These are phyloP conservation scores for Aspergillus nanangensis DNA, from an alignment of 495 filamentous ascomycete species.

Conservation along the genomic window DNA sequence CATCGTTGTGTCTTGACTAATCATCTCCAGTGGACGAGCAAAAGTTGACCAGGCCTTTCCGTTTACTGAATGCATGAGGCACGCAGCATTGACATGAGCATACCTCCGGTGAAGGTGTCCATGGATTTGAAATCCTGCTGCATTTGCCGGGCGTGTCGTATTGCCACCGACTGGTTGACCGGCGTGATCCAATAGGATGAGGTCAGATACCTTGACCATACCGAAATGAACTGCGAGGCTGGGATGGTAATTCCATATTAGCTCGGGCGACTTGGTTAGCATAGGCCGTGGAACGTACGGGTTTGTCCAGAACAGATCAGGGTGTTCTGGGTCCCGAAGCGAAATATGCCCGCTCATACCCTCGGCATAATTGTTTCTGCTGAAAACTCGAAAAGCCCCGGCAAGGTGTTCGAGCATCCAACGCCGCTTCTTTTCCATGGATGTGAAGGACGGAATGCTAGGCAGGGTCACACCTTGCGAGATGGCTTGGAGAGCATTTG, in stretches of 20 bases:
- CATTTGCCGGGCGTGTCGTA: conserved; percentile 34
- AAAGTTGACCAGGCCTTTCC: conserved; percentile 23
- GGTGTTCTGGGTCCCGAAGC: conserved; percentile 26
- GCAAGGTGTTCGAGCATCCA: conserved; percentile 51
- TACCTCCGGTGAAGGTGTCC: conserved; percentile 14
- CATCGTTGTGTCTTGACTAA: conserved; percentile 45
- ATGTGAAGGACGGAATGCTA: conserved; percentile 30
- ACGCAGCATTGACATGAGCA: conserved; percentile 26
- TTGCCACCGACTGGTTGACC: conserved; percentile 35
- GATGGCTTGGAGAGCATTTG: conserved; percentile 6
- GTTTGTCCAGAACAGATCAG: conserved; percentile 18
- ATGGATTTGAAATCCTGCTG: conserved; percentile 56
- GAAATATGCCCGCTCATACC: conserved; percentile 31
- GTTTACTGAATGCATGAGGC: conserved; percentile 21
- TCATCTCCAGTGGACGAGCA: conserved; percentile 24
- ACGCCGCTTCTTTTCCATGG: conserved; percentile 32
- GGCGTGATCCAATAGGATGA: conserved; percentile 20
- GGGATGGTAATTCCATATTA: background rate
- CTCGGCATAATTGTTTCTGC: conserved; percentile 24
- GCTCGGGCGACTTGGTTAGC: too few species aligned
- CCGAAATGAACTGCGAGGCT: conserved; percentile 25
- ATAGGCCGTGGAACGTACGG: too few species aligned
- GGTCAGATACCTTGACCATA: conserved; percentile 23
- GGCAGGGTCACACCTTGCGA: conserved; percentile 13
- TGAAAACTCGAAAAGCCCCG: conserved; percentile 28